These are phyloP conservation scores for Fusarium sarcochroum DNA, from an alignment of 2,329 filamentous ascomycete species.

Conservation along the genomic window DNA sequence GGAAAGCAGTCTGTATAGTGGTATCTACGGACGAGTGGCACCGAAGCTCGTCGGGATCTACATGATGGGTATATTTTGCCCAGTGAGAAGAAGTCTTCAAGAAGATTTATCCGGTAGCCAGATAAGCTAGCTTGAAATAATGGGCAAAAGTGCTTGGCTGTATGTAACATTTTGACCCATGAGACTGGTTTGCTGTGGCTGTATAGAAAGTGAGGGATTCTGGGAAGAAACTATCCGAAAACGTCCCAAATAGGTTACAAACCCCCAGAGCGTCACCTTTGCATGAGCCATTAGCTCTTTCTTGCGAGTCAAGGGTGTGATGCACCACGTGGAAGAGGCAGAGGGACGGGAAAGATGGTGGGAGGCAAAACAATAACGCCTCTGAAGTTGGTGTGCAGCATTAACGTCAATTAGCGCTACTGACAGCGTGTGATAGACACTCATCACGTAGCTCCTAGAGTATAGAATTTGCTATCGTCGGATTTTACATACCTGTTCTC, in stretches of 20 bases:
- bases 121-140: conserved; percentile 1
- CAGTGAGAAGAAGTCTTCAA: neutral
- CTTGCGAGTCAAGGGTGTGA: neutral
- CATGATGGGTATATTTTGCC: neutral
- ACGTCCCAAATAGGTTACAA: neutral
- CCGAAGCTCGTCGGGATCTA: too few relatives aligned
- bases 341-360: neutral
- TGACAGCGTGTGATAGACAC: neutral
- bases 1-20: too few relatives aligned
- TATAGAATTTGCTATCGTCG: neutral
- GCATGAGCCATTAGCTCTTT: neutral
- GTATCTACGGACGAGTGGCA: too few relatives aligned
- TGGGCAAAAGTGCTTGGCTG: neutral
- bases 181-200: neutral
- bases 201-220: neutral
- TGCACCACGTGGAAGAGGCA: conserved; percentile 4
- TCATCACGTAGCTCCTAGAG: neutral
- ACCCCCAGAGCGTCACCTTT: neutral
- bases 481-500: neutral
- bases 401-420: neutral
- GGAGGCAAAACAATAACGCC: neutral
- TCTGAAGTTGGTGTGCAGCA: neutral
- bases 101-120: neutral
- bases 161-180: neutral
- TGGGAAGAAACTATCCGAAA: neutral